These are phyloP conservation scores for Pyrenophora teres DNA, from an alignment of 2,329 filamentous ascomycete species.

Conservation along the genomic window DNA sequence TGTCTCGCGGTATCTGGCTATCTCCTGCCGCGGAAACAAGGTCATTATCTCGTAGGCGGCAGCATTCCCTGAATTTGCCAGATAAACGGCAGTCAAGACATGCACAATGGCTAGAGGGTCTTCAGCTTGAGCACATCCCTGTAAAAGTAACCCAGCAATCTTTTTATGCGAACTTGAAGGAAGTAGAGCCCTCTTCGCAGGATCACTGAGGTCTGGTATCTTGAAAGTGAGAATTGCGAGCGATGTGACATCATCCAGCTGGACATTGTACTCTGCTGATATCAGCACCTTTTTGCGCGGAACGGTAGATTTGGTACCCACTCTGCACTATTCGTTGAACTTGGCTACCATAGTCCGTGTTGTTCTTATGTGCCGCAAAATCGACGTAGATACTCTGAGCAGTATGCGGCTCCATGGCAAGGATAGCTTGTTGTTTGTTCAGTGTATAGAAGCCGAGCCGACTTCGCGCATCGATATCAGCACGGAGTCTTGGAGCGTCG, in stretches of 20 bases:
- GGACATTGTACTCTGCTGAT: conserved; percentile 29
- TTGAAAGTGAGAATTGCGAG: conserved; percentile 33
- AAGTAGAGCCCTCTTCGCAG: conserved; percentile 21
- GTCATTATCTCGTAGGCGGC: conserved; percentile 21
- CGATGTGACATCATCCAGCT: conserved; percentile 30
- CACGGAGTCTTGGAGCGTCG: conserved; percentile 22
- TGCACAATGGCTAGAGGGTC: conserved; percentile 38
- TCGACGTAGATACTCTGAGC: conserved; percentile 34
- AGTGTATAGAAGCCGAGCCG: conserved; percentile 29
- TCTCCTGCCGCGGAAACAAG: conserved; percentile 23
- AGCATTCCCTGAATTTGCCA: conserved; percentile 14
- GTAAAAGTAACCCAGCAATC: conserved; percentile 25
- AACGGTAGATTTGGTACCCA: conserved; percentile 11
- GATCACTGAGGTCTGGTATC: conserved; percentile 32
- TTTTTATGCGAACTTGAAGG: conserved; percentile 33
- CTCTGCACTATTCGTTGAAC: conserved; percentile 27
- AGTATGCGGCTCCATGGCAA: conserved; percentile 19
- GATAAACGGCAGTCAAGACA: conserved; percentile 34
- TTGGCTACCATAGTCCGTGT: conserved; percentile 24
- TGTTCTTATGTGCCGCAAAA: conserved; percentile 27
- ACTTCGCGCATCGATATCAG: conserved; percentile 26
- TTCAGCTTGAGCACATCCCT: conserved; percentile 35
- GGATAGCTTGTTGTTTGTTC: conserved; percentile 19
- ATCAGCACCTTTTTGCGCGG: conserved; percentile 8
- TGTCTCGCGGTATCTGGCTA: conserved; percentile 23